Conservation (phyloP, 1,284 basidiomycete genomes). For the Ceratobasidium sp. region DNA sequence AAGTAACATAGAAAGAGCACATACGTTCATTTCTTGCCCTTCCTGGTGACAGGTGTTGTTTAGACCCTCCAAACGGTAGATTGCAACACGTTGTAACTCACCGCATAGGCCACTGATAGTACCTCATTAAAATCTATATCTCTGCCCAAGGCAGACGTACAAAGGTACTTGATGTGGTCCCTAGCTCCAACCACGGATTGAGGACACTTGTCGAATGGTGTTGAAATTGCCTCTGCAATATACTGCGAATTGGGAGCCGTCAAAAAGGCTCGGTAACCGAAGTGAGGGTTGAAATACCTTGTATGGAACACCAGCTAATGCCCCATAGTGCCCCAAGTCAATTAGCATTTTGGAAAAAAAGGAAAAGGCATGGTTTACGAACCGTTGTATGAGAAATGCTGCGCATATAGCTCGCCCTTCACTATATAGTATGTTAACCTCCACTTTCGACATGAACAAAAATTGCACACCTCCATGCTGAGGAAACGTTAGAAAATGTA, state of each 20-base stretch:
- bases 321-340: neutral
- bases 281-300: conserved; percentile 15
- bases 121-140: conserved; percentile 22
- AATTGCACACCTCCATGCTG: conserved; percentile 25
- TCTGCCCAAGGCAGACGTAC: conserved; percentile 4
- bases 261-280: neutral
- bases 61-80: neutral
- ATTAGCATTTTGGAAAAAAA: neutral
- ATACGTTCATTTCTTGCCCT: conserved; percentile 41
- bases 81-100: neutral
- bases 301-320: conserved; percentile 35
- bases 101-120: conserved; percentile 38
- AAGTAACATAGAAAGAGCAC: neutral
- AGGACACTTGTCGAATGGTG: conserved; percentile 35
- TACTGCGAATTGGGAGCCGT: conserved; percentile 18
- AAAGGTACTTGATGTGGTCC: conserved; percentile 18
- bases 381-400: conserved; percentile 39
- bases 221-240: conserved; percentile 31
- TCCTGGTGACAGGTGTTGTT: conserved; percentile 2
- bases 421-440: neutral
- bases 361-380: neutral
- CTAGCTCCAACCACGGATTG: conserved; percentile 5
- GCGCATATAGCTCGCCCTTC: conserved; percentile 41
- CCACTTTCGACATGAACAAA: neutral
- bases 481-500: neutral